Conservation (phyloP, 2,329 filamentous ascomycete genomes). For the Coleophoma crateriformis region DNA sequence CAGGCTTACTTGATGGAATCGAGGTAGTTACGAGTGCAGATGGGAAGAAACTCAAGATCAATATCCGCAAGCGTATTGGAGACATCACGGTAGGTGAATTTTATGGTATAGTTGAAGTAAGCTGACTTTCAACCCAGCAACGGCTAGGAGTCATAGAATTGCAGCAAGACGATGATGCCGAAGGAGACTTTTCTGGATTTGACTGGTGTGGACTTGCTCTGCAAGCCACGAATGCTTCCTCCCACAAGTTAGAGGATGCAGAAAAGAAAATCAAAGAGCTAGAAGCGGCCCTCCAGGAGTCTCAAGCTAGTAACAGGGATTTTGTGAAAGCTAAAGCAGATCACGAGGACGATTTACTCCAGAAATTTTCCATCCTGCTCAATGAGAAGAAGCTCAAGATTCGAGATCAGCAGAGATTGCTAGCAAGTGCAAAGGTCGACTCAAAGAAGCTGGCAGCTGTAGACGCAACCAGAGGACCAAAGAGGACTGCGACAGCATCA, state of each 20-base stretch:
- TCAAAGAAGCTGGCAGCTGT: constrained; percentile 12
- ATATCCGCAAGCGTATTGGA: constrained; percentile 58
- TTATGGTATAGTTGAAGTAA: constrained; percentile 2
- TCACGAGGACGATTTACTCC: constrained; percentile 60
- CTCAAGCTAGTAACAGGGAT: constrained; percentile 60
- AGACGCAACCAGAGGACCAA: constrained; percentile 3
- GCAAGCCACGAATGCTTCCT: constrained; percentile 21
- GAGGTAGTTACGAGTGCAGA: constrained; percentile 56
- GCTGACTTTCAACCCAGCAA: constrained; percentile 41
- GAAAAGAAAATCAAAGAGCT: constrained; percentile 38
- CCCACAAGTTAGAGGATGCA: constrained; percentile 21
- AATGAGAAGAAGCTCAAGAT: constrained; percentile 82
- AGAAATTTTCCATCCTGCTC: constrained; percentile 64
- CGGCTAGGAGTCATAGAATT: constrained; percentile 61
- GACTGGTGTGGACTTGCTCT: constrained; percentile 64
- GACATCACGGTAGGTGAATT: constrained; percentile 57
- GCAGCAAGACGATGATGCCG: constrained; percentile 37
- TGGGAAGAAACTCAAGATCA: constrained; percentile 47
- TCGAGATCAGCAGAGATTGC: constrained; percentile 61
- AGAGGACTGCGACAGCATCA: constrained; percentile 24
- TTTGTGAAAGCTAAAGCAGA: constrained; percentile 60
- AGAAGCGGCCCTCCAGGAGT: constrained; percentile 48
- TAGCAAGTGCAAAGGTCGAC: constrained; percentile 30
- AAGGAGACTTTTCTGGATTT: constrained; percentile 58
- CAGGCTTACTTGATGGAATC: constrained; percentile 49